These are phyloP conservation scores for Epichloe gansuensis DNA, from an alignment of 2,329 filamentous ascomycete species.

Conservation along the genomic window DNA sequence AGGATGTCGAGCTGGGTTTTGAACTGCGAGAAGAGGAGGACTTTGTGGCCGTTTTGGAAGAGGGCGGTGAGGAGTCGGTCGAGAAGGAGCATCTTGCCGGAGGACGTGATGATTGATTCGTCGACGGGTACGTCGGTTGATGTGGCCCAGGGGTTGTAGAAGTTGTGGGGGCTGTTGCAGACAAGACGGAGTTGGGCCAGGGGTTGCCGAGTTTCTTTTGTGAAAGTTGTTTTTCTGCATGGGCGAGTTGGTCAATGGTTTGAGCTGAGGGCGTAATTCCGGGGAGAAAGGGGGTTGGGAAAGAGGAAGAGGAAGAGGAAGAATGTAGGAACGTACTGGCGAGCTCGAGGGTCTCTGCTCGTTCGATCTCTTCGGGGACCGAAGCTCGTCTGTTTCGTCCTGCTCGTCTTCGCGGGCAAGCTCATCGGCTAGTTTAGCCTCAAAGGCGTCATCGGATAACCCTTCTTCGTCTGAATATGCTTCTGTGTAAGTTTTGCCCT, in stretches of 20 bases:
- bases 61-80: constrained; percentile 73
- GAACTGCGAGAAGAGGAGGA: constrained; percentile 95
- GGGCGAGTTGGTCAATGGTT: not conserved
- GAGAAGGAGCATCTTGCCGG: constrained; percentile 90
- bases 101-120: constrained; percentile 71
- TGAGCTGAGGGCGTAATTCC: not conserved
- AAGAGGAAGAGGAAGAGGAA: not conserved
- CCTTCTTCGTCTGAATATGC: constrained; percentile 46
- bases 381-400: constrained; percentile 18
- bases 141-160: constrained; percentile 78
- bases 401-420: constrained; percentile 23
- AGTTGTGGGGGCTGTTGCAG: constrained; percentile 92
- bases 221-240: constrained; percentile 67
- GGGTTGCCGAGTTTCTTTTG: constrained; percentile 85
- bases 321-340: constrained; percentile 46
- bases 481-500: constrained; percentile 36
- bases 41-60: constrained; percentile 67
- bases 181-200: constrained; percentile 83
- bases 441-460: constrained; percentile 74
- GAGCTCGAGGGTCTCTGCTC: constrained; percentile 56
- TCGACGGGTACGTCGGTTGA: constrained; percentile 52
- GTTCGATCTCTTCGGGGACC: constrained; percentile 50
- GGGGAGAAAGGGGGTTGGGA: too few relatives aligned
- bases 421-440: constrained; percentile 60
- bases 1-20: constrained; percentile 87